These are phyloP conservation scores for Colletotrichum somersetense DNA, from an alignment of 2,329 filamentous ascomycete species.

Conservation along the genomic window DNA sequence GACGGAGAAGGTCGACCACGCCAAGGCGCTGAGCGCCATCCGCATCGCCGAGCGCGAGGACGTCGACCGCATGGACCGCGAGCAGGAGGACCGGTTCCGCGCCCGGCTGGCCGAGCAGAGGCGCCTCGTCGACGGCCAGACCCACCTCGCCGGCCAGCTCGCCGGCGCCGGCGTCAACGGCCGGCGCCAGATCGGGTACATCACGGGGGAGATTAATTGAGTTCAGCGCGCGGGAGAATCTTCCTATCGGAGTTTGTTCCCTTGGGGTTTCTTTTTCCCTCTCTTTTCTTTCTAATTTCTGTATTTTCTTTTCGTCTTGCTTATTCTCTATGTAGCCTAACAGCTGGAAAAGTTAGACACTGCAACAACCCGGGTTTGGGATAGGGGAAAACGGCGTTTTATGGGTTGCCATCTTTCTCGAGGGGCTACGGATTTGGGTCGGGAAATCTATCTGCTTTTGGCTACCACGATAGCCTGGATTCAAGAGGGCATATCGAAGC, in stretches of 20 bases:
- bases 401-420: not conserved
- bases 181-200: conserved; percentile 67
- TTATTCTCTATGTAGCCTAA: not conserved
- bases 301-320: not conserved
- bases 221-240: not conserved
- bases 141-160: conserved; percentile 53
- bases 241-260: not conserved
- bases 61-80: conserved; percentile 61
- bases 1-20: conserved; percentile 61
- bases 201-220: conserved; percentile 64
- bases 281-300: not conserved
- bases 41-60: conserved; percentile 65
- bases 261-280: not conserved
- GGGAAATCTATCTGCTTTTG: not conserved
- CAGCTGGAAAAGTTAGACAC: not conserved
- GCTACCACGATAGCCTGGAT: not conserved
- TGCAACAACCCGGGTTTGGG: not conserved
- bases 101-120: conserved; percentile 63
- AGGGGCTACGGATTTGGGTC: not conserved
- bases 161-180: conserved; percentile 49
- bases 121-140: conserved; percentile 62
- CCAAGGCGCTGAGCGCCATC: conserved; percentile 63
- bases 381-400: not conserved
- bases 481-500: not conserved
- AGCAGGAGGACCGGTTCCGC: conserved; percentile 60